Conservation (phyloP, 176 grass and related monocot genomes). For the Zoysia japonica region DNA sequence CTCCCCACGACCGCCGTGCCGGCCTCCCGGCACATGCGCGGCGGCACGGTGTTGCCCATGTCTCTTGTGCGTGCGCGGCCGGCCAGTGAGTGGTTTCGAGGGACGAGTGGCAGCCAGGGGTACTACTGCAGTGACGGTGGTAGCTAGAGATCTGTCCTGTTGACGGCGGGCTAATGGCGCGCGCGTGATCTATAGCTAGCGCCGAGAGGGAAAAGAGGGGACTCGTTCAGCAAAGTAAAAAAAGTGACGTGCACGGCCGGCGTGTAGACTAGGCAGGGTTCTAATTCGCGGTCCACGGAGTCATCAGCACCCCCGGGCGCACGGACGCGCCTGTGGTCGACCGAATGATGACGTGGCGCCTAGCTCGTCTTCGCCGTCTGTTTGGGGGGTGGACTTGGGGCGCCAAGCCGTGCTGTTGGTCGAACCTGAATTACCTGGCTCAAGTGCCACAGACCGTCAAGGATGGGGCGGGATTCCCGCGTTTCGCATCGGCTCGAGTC, state of each 20-base stretch:
- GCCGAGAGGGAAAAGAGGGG: background rate
- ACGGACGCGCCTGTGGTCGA: background rate
- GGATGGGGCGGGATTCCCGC: background rate
- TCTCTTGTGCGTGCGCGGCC: background rate
- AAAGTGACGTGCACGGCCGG: constrained; percentile 17
- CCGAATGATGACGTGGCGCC: background rate
- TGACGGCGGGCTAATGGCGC: background rate
- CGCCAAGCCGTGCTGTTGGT: background rate
- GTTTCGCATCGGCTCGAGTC: background rate
- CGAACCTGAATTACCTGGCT: constrained; percentile 1
- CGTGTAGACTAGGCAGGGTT: background rate
- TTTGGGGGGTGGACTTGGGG: background rate
- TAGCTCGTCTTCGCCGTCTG: background rate
- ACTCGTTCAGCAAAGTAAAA: background rate
- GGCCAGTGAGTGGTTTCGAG: background rate
- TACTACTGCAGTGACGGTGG: background rate
- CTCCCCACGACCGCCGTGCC: background rate
- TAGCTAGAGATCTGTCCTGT: background rate
- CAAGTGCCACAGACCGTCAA: background rate
- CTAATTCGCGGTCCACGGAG: background rate
- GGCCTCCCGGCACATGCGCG: constrained; percentile 14
- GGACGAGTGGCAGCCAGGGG: background rate
- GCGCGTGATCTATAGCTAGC: background rate
- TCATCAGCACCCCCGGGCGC: no score
- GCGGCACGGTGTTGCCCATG: constrained; percentile 45